Evolutionary conservation across 2,329 filamentous ascomycete species (phyloP), one percentile per base, ranked within the genome.

Genomic region (Colletotrichum sp.): DNA sequence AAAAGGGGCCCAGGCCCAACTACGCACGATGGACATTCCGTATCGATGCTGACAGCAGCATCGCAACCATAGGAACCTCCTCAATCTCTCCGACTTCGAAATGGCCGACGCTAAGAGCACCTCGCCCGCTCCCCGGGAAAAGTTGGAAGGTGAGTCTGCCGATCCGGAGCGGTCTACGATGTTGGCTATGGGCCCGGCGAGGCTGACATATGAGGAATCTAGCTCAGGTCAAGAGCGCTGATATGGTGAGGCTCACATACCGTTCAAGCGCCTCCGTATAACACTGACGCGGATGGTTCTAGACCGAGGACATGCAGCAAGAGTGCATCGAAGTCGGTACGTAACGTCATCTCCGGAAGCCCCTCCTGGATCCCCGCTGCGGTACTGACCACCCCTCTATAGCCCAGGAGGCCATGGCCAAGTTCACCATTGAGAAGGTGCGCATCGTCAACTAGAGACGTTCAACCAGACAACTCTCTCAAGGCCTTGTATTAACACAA

Each of bases 141-240:
- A 95, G 91, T 92, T 96, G 70, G 95, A 96, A 85, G 92, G 94
- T 95, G 85, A 84, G 85, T 70, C 26, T 65, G 36, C 9, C 6
- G 52, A 32, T 55, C 21, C 48, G n/a, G 32, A 73, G 32, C 64
- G 64, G 34, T 30, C 70, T 43, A 52, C 65, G 48, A n/a, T 48
- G 5, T 59, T n/a, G 12, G 18, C 55, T 57, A 71, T 77, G 79
- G 75, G 79, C 75, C 43, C 9, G 36, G 30, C 16, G 28, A 39
- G 21, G 68, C 70, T 78, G 43, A 75, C 74, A 18, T 43, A 12
- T 26, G 39, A 64, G 36, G n/a, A 59, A 43, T 81, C 79, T 83
- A 99, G 97, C 95, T 78, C 96, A 98, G 88, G 93, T 99, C 87
- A 99, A 99, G 90, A 98, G 96, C 81, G 96, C 95, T 75, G 97